These are phyloP conservation scores for Linum tenue DNA, from an alignment of 345 rosid species.

Conservation along the genomic window DNA sequence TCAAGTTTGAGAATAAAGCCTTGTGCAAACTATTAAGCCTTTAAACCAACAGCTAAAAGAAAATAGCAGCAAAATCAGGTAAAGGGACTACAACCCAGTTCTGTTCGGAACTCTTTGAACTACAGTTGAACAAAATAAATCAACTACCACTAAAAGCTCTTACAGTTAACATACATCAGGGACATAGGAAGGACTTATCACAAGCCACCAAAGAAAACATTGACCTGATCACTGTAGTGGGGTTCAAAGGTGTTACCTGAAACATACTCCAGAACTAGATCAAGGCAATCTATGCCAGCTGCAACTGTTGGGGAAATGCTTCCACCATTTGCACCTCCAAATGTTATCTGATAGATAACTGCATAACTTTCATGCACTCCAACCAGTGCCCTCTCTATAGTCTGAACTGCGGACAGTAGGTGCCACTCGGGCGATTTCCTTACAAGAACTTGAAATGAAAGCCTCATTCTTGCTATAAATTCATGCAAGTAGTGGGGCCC, in stretches of 20 bases:
- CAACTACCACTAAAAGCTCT: no score
- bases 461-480: conserved; percentile 55
- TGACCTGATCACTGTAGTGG: no score
- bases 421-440: conserved; percentile 54
- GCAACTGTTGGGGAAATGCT: conserved; percentile 59
- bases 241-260: conserved; percentile 52
- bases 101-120: no score
- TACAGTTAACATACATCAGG: not conserved
- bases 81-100: no score
- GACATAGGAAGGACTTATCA: no score
- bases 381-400: conserved; percentile 70
- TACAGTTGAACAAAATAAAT: no score
- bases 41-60: no score
- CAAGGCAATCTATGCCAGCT: conserved; percentile 80
- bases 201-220: no score
- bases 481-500: conserved; percentile 42
- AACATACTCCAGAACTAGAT: conserved; percentile 70
- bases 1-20: no score
- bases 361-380: conserved; percentile 51
- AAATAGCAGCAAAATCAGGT: no score
- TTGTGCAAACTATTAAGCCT: no score
- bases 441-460: conserved; percentile 53
- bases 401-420: conserved; percentile 56
- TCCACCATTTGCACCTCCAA: conserved; percentile 55
- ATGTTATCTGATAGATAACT: conserved; percentile 37